Base-by-base conservation (phyloP, 1,139 yeast species). In the Pichia terricola region DNA sequence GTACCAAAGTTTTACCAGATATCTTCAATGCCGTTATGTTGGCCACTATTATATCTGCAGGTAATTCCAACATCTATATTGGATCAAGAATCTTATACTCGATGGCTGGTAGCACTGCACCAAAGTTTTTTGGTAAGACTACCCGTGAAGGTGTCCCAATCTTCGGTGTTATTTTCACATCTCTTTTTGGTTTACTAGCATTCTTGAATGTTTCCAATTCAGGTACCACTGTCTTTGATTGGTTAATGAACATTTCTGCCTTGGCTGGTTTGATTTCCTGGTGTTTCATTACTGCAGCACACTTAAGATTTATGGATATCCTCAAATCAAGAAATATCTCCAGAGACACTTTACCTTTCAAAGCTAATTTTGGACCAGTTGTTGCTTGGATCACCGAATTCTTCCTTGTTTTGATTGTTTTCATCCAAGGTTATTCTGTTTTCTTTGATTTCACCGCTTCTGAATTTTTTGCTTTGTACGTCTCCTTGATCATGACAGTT, bases 161-260 rank as follows among this genome's bases (percentile, higher is more conserved):
- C 53, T 60, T 68, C 38, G 72, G 84, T 16, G 88, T 82, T 31
- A 44, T 73, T 1, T 60, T 69, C 54, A 79, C 88, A 5, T 66
- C 87, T 4, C 57, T 70, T 0, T 74, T 81, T 55, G 91, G 91
- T 40, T 65, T 76, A 10, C 33, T 67, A 77, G 88, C 88, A 1
- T 81, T 77, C 61, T 70, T 89, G 70, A 85, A 81, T 36, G 69
- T 77, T 47, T 73, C 82, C 33, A 60, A 62, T 11, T 63, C 68
- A 44, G 94, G 95, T 42, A 67, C 69, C 32, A 68, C 73, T 16
- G 96, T 88, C 8, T 89, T 88, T 67, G 66, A 73, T 54, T 89
- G 95, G 89, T 74, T 89, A 51, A 73, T 87, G 53, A 86, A 85
- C 64, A 79, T 89, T 53, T 75, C 87, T 34, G 84, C 87, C 27